Percentiles rank a stretch among this genome's conserved stretches.
phyloP scores from a whole-genome alignment of 2,329 filamentous ascomycete species.

The Onygenales sp. region DNA sequence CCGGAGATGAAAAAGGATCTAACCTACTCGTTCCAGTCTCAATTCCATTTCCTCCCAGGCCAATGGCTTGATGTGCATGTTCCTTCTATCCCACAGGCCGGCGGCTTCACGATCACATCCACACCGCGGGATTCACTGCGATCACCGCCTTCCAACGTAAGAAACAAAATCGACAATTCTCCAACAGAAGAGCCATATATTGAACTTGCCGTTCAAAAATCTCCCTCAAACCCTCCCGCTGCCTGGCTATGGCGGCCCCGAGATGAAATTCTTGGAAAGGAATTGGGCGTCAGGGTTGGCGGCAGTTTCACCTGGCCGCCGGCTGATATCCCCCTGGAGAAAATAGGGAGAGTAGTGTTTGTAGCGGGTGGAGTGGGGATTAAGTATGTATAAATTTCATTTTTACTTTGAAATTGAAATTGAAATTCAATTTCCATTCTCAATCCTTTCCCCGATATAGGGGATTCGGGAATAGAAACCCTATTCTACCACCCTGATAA shows the following conservation, averaged over 20 bases:
- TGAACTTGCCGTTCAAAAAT: conserved; percentile 69
- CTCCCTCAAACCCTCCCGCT: conserved; percentile 61
- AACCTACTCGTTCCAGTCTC: conserved; percentile 11
- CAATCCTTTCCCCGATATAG: neutral
- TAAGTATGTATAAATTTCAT: conserved; percentile 44
- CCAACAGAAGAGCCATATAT: conserved; percentile 42
- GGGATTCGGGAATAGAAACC: neutral
- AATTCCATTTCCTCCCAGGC: conserved; percentile 61
- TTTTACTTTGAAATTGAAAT: no score
- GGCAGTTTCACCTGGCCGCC: conserved; percentile 77
- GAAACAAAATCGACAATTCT: conserved; percentile 7
- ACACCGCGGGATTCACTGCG: conserved; percentile 49
- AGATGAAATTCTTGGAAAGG: conserved; percentile 47
- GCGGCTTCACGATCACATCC: conserved; percentile 83
- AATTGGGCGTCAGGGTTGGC: conserved; percentile 61
- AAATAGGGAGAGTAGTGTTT: conserved; percentile 56
- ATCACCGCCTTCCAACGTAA: neutral
- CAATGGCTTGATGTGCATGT: conserved; percentile 84
- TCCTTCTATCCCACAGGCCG: conserved; percentile 58
- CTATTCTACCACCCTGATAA: neutral
- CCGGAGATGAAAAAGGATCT: neutral
- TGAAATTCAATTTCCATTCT: no score
- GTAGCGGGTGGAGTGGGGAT: conserved; percentile 76
- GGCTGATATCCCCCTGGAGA: conserved; percentile 28
- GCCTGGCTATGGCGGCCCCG: conserved; percentile 62